phyloP scores from a whole-genome alignment of 805 yeast genomes.

The Ogataea zsoltii region DNA sequence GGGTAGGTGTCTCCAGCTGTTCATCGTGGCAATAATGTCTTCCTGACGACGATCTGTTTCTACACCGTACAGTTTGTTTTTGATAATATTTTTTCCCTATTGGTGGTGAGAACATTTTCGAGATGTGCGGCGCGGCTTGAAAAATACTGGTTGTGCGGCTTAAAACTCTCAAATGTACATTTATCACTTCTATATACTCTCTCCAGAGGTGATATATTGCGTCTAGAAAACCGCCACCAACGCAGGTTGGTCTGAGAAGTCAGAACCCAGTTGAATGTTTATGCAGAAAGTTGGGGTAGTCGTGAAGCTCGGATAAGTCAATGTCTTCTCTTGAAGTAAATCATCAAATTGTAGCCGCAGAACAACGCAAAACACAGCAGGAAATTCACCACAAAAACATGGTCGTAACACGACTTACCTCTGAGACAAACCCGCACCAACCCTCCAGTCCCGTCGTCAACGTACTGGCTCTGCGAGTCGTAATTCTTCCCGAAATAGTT shows the following conservation, averaged over 20 bases:
- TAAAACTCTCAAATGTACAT: no score
- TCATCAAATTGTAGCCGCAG: constrained; percentile 21
- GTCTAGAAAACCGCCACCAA: constrained; percentile 38
- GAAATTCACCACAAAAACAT: constrained; percentile 45
- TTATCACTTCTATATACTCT: no score
- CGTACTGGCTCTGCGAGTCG: constrained; percentile 42
- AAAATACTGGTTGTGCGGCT: background rate
- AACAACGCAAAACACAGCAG: constrained; percentile 32
- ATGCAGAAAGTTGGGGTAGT: no score
- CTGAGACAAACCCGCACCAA: constrained; percentile 40
- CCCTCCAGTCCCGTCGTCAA: constrained; percentile 34
- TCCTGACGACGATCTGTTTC: no score
- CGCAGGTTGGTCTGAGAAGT: no score
- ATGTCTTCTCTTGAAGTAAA: constrained; percentile 10
- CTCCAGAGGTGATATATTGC: constrained; percentile 38
- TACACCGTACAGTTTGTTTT: no score
- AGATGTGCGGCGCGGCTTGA: background rate
- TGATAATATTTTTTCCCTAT: no score
- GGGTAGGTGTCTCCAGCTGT: constrained; percentile 1
- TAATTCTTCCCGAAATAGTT: constrained; percentile 56
- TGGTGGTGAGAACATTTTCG: no score
- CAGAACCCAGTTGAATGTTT: no score
- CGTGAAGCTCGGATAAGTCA: no score
- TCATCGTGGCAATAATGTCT: background rate
- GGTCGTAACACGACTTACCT: constrained; percentile 50